Conservation (phyloP, 2,329 filamentous ascomycete species). For the Cordyceps javanica region DNA sequence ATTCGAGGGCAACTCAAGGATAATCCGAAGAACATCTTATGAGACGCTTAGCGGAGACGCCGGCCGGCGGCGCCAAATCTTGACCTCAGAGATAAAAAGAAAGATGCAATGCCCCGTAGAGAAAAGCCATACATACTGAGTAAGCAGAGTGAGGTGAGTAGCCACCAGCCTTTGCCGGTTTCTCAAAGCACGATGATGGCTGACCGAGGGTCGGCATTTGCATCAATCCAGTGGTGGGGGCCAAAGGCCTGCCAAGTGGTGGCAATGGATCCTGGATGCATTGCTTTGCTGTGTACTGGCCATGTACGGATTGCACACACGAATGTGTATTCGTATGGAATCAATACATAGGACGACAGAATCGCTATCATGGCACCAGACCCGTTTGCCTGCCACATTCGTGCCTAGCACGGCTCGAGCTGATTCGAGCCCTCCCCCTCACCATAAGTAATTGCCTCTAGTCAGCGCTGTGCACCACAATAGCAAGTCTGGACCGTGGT, state of each 20-base stretch:
- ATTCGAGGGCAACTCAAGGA: no score
- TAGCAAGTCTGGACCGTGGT: background rate
- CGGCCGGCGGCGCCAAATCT: no score
- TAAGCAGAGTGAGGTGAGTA: no score
- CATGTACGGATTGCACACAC: background rate
- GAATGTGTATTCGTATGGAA: background rate
- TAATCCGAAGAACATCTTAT: no score
- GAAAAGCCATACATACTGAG: no score
- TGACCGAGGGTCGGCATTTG: conserved; percentile 3
- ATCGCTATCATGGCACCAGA: background rate
- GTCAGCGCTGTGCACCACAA: background rate
- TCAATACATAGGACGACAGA: background rate
- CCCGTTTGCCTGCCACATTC: background rate
- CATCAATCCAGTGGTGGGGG: background rate
- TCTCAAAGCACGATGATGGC: no score
- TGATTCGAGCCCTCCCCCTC: background rate
- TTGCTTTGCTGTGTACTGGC: background rate
- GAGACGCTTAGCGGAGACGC: no score
- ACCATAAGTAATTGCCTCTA: background rate
- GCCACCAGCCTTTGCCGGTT: no score
- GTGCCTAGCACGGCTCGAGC: background rate
- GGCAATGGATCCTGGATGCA: background rate
- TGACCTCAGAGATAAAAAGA: no score
- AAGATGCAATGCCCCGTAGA: no score
- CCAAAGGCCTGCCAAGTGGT: background rate